These are phyloP conservation scores for Rhodotorula sp. DNA, from an alignment of 1,284 basidiomycete species.

Conservation along the genomic window DNA sequence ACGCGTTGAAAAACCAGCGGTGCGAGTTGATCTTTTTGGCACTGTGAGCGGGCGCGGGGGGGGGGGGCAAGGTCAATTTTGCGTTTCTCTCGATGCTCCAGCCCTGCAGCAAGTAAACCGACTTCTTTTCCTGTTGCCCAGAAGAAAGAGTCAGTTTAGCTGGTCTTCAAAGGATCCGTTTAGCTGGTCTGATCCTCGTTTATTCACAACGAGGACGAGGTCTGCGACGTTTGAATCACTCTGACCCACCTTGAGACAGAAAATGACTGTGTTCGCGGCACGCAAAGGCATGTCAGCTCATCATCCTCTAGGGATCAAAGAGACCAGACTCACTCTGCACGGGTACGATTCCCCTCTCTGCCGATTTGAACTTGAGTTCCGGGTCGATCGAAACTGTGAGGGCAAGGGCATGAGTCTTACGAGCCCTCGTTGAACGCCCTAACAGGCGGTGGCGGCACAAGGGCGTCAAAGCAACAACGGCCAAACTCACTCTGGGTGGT, in stretches of 20 bases:
- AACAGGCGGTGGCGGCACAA: not conserved
- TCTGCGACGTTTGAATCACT: no score
- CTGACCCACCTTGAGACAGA: slow-evolving; percentile 80
- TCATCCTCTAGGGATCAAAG: no score
- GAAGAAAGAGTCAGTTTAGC: not conserved
- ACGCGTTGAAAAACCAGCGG: slow-evolving; percentile 53
- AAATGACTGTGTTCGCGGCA: slow-evolving; percentile 7
- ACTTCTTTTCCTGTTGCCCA: slow-evolving; percentile 12
- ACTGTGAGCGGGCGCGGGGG: not conserved
- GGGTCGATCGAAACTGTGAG: slow-evolving; percentile 72
- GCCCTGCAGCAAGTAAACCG: not conserved
- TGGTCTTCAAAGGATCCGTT: no score
- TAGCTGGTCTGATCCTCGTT: no score
- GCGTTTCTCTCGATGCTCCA: not conserved
- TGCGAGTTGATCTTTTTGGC: slow-evolving; percentile 41
- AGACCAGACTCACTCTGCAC: slow-evolving; percentile 72
- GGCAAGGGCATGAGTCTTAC: slow-evolving; percentile 1
- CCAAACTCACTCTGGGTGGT: slow-evolving; percentile 73
- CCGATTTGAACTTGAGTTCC: slow-evolving; percentile 74
- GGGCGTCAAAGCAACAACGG: not conserved
- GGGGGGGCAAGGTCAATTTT: not conserved
- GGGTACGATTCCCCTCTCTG: slow-evolving; percentile 75
- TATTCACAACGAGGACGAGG: no score
- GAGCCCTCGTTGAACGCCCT: not conserved
- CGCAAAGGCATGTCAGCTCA: no score